Evolutionary conservation across 2,329 filamentous ascomycete genomes (phyloP), one percentile per base, ranked within the genome.

Genomic region (Epichloe baconii): DNA sequence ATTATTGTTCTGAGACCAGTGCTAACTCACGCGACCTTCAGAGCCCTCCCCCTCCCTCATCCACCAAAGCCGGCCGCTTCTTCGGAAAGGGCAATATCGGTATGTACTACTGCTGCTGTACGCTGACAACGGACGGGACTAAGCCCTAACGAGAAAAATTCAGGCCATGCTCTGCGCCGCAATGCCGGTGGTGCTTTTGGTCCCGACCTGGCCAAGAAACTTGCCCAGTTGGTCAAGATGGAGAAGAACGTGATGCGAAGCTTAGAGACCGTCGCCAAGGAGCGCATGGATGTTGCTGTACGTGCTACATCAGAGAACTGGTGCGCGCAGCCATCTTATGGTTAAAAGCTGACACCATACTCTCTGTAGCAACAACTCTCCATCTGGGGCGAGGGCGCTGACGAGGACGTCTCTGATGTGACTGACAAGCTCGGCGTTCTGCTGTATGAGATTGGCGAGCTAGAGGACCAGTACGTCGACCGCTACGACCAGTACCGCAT

Each of bases 191-290:
- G 86, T 59, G 83, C 85, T 61, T 89, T 88, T 58, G 79, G 80
- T 56, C 80, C 90, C 52, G 93, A 98, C 63, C 83, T 98, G 53
- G 86, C 93, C 53, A 96, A 95, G 80, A 98, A 98, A 79, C 83
- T 98, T 56, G 88, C 90, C 41, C 88, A 95, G 74, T 80, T 98
- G 49, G 93, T 98, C 57, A 98, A 98, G 81, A 98, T 98, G 93
- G 93, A 98, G 75, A 98, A 98, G 83, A 97, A 98, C 67, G 88
- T 96, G 52, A 98, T 98, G 93, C 88, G 93, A 69, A 96, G 89
- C 68, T 83, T 97, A 78, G 93, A 98, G 68, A 78, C 88, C 47
- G 93, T 97, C 50, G 89, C 89, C 44, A 85, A 89, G 64, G 93
- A 98, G 77, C 84, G 93, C 62, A 97, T 97, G 89, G 93, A 97